phyloP scores from a whole-genome alignment of 108 stramenopile genomes.

The Skeletonema costatum region DNA sequence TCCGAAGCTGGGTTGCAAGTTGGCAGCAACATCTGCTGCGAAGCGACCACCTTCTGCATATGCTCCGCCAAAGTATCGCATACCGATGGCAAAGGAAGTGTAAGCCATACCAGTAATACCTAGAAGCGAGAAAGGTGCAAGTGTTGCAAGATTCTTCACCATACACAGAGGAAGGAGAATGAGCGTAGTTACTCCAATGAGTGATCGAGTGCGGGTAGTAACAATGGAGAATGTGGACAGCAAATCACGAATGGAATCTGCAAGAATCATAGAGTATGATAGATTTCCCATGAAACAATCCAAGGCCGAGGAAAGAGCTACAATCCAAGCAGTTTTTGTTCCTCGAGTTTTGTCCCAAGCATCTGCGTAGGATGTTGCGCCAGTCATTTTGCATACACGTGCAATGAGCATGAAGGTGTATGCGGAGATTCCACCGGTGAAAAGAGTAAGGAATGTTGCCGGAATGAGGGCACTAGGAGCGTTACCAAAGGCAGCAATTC shows the following conservation, averaged over 20 bases:
- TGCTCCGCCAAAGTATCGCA: conserved; percentile 79
- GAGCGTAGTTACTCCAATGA: conserved; percentile 75
- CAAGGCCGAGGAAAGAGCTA: conserved; percentile 85
- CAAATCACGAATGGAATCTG: conserved; percentile 86
- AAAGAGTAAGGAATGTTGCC: conserved; percentile 74
- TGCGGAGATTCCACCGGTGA: conserved; percentile 84
- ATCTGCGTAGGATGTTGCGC: conserved; percentile 87
- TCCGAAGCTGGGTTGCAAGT: conserved; percentile 77
- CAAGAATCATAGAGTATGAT: conserved; percentile 96
- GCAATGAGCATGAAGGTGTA: conserved; percentile 93
- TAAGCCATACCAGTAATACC: conserved; percentile 92
- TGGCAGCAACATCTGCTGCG: conserved; percentile 57
- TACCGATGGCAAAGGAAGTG: conserved; percentile 79
- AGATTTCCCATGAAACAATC: conserved; percentile 88
- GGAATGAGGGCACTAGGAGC: conserved; percentile 91
- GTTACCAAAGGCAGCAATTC: conserved; percentile 91
- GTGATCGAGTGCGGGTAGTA: conserved; percentile 57
- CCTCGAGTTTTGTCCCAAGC: conserved; percentile 92
- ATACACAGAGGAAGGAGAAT: conserved; percentile 92
- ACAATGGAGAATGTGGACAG: conserved; percentile 71
- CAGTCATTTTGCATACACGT: conserved; percentile 80
- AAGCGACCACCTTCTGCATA: conserved; percentile 76
- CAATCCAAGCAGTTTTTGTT: conserved; percentile 68
- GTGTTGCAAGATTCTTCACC: conserved; percentile 81
- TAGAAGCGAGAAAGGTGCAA: conserved; percentile 90